Base-by-base conservation (phyloP, 1,284 basidiomycete species). In the Ceratobasidium papillatum region DNA sequence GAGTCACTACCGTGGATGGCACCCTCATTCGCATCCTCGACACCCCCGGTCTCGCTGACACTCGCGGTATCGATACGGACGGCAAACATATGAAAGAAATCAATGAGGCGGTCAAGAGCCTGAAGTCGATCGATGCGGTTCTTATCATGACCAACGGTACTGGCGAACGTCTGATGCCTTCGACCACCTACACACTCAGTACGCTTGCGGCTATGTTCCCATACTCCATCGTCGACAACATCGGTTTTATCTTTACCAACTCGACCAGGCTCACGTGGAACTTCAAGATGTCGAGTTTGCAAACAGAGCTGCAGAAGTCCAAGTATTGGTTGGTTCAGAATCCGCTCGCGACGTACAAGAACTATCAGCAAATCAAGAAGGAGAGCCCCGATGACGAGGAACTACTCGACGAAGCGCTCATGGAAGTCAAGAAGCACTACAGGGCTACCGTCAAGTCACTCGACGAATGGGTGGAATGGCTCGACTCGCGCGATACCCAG, bases 201-300 rank as follows among this genome's bases (percentile, higher is more conserved):
- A 64, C 36, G 3, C 9, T 64, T 30, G n/a, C 61, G 3, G 32
- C 61, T 14, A 41, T 64, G 38, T 43, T 64, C 32, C 61, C 61
- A 27, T 54, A 71, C n/a, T 75, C 77, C 7, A 75, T 81, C 45
- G 75, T 73, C 22, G 59, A 78, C 51, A 81, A 81, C 68, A 80
- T 81, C 59, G 80, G 74, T 7, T 75, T 81, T 54, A 52, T 81
- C 19, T 81, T 81, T 65, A 81, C 81, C 41, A 79, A 78, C 56
- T 59, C 77, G 22, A 75, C 59, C 38, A 74, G 73, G 2, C 62
- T 79, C 32, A 27, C 54, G 54, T 25, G 7, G 8, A 58, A 58
- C 4, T 58, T 58, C 30, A 22, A 58, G 30, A 25, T 58, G 54
- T 9, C 11, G 8, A 27, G 3, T 9, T 32, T 58, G 14, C n/a